These are phyloP conservation scores for Rhizopogon roseolus DNA, from an alignment of 768 basidiomycete species.

Conservation along the genomic window DNA sequence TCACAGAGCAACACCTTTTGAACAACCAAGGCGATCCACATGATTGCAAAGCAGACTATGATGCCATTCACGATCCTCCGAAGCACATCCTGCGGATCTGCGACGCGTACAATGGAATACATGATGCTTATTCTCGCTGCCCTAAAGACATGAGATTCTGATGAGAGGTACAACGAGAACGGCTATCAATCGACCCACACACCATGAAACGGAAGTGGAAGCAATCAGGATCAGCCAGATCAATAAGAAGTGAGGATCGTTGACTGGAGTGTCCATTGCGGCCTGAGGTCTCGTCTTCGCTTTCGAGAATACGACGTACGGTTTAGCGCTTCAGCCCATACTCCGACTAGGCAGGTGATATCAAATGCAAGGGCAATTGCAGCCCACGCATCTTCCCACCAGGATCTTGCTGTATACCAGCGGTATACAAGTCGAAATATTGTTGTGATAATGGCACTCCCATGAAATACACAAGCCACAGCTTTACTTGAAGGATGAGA, in stretches of 20 bases:
- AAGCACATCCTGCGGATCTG: constrained; percentile 7
- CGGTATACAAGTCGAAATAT: constrained; percentile 17
- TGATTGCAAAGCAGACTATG: constrained; percentile 12
- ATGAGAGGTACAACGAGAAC: too few species aligned
- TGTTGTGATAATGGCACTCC: constrained; percentile 15
- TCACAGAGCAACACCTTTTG: constrained; percentile 17
- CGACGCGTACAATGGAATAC: constrained; percentile 19
- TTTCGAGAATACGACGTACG: constrained; percentile 10
- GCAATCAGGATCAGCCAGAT: constrained; percentile 16
- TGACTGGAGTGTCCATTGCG: background rate
- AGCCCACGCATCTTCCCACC: constrained; percentile 26
- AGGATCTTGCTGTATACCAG: constrained; percentile 11
- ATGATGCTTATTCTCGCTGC: constrained; percentile 23
- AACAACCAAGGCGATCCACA: constrained; percentile 10
- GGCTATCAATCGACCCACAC: constrained; percentile 1
- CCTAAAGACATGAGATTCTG: constrained; percentile 7
- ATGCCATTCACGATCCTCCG: constrained; percentile 12
- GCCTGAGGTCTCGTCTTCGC: background rate
- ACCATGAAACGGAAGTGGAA: constrained; percentile 17
- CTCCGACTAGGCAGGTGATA: constrained; percentile 11
- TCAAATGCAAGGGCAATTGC: constrained; percentile 17
- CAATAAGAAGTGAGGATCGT: background rate
- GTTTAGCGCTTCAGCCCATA: constrained; percentile 7
- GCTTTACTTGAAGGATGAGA: background rate
- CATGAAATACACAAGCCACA: constrained; percentile 7